Evolutionary conservation across 345 rosid genomes (phyloP).

Genomic region (Salix caprea): DNA sequence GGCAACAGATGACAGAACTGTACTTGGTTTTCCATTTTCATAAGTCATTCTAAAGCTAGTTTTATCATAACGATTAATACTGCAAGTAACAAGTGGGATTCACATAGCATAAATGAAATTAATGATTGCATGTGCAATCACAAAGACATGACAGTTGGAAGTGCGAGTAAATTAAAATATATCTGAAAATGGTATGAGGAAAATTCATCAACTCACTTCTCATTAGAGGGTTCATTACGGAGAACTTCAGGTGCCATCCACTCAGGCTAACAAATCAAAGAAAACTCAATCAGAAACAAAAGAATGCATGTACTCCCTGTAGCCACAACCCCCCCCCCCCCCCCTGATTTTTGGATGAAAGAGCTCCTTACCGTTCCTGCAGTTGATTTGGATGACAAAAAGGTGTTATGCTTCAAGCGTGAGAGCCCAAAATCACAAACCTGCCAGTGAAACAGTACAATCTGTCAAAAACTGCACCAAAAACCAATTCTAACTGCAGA

Average conservation of each 20-base stretch:
- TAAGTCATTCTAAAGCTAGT: not conserved
- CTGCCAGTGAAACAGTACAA: slow-evolving; percentile 36
- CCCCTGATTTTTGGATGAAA: not conserved
- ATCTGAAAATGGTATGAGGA: not conserved
- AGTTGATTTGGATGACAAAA: slow-evolving; percentile 94
- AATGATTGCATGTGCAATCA: not conserved
- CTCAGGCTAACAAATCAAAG: slow-evolving; percentile 69
- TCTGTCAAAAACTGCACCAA: not conserved
- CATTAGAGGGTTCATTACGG: slow-evolving; percentile 91
- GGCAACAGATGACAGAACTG: not conserved
- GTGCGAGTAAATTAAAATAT: not conserved
- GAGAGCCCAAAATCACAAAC: slow-evolving; percentile 97
- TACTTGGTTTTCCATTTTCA: not conserved
- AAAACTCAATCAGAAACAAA: slow-evolving; percentile 24
- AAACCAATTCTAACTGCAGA: not conserved
- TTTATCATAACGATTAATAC: not conserved
- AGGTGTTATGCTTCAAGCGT: slow-evolving; percentile 95
- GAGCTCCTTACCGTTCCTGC: slow-evolving; percentile 86
- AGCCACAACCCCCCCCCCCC: not conserved
- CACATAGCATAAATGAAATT: not conserved
- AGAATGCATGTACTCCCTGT: not conserved
- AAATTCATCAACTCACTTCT: slow-evolving; percentile 60
- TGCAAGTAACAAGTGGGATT: not conserved
- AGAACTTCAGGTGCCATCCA: slow-evolving; percentile 99
- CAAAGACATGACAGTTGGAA: not conserved